Evolutionary conservation across 768 basidiomycete species (phyloP), one percentile per base, ranked within the genome.

Genomic region (Cystobasidium ongulense): DNA sequence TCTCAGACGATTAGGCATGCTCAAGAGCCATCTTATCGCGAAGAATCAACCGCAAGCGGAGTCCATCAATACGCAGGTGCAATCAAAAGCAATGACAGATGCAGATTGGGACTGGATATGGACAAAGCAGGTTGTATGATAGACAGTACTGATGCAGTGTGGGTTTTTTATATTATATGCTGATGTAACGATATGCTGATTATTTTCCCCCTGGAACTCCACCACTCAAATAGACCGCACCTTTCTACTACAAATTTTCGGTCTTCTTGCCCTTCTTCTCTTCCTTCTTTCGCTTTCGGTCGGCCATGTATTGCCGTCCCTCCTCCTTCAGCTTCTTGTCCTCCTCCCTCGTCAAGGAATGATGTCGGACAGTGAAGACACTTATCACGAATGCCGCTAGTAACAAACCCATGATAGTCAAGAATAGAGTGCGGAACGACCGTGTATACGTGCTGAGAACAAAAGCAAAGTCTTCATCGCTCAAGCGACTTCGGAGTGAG

Each of bases 261-360:
- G 23, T 38, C 64, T 38, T 66, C 64, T 10, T 35, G 35, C n/a
- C 65, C 35, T 23, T 41, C 65, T 43, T 52, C 15, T 33, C 65
- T 15, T 43, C 43, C 41, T 67, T 67, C 46, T 67, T 43, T 5
- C 29, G 38, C 43, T 52, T 41, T 43, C 52, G 17, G 25, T 67
- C 65, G 17, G 36, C 39, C 38, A 67, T 52, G 36, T 67, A 67
- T 29, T 50, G n/a, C n/a, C 46, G 8, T 4, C 65, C 65, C 23
- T 67, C 65, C 31, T 67, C 65, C 43, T 67, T 67, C n/a, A 67
- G 43, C 43, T 41, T 33, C 65, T 43, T 52, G 35, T 67, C 65
- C n/a, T 67, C 65, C 36, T 43, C 65, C 7, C 46, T 39, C 31
- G 27, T 52, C 46, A 67, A 31, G n/a, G 65, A 43, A 23, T 67